These are phyloP conservation scores for Phylloporus arenicola DNA, from an alignment of 768 basidiomycete species.

Conservation along the genomic window DNA sequence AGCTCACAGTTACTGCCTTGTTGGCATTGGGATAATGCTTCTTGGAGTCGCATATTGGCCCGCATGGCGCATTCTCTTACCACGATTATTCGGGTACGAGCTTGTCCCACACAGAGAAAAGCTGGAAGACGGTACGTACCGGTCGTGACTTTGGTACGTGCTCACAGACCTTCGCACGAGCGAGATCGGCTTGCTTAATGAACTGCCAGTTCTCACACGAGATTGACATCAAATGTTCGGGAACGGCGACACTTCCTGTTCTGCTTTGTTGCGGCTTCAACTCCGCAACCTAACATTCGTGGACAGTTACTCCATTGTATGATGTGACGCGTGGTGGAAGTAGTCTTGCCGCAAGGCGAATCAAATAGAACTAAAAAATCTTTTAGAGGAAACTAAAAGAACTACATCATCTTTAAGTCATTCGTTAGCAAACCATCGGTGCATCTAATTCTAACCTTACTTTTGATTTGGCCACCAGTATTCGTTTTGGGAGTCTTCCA, in stretches of 20 bases:
- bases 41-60: conserved; percentile 51
- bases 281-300: no score
- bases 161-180: no score
- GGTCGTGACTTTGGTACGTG: conserved; percentile 45
- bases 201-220: no score
- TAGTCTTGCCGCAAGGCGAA: no score
- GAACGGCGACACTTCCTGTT: no score
- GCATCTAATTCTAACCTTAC: conserved; percentile 15
- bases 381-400: no score
- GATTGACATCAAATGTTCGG: no score
- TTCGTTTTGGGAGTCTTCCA: conserved; percentile 64
- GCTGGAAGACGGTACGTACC: conserved; percentile 50
- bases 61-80: conserved; percentile 46
- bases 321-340: no score
- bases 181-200: no score
- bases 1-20: conserved; percentile 42
- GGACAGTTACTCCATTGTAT: no score
- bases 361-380: no score
- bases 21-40: conserved; percentile 46
- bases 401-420: conserved; percentile 12
- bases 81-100: conserved; percentile 43
- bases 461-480: conserved; percentile 53
- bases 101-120: conserved; percentile 45
- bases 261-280: no score
- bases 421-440: conserved; percentile 4